Evolutionary conservation across 495 filamentous ascomycete genomes (phyloP), one percentile per base, ranked within the genome.

Genomic region (Hypoxylon trugodes): DNA sequence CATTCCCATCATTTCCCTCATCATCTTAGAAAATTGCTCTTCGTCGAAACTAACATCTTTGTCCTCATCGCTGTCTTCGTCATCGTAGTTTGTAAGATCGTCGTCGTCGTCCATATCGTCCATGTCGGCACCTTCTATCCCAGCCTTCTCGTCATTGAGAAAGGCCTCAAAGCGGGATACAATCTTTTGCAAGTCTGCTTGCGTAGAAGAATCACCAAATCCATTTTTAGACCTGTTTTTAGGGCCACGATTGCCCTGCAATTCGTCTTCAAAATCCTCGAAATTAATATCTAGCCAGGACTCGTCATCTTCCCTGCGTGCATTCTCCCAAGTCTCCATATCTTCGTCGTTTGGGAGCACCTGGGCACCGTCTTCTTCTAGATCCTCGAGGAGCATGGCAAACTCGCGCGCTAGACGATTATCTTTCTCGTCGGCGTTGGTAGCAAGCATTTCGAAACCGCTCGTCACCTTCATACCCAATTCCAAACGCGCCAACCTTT

Each of bases 1-100:
- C 74, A 96, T 80, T 8, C 91, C 91, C 90, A 95, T 95, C 90
- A 96, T 96, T 71, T 96, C 92, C 50, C 87, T 86, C 92, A 98
- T 96, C 88, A 96, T 90, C 43, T 69, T 80, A 13, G 88, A 79
- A 67, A 97, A 96, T 59, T 93, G 89, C 21, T 88, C 86, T 74
- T 97, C 93, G 66, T 97, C 86, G 62, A 96, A 92, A 28, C 85
- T 87, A 1, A 89, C 84, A 48, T 90, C 88, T 59, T 87, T 87
- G 63, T 95, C 90, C 67, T 95, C 88, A 18, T 84, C 69, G 64
- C 81, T 72, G 2, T 78, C 76, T 3, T 80, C 76, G 8, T 81
- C 76, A 7, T 75, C 65, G 2, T 82, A 80, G 8, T 86, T 86
- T 13, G 85, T 81, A 30, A 86, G 79, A 16, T 86, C 82, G 22